Evolutionary conservation across 2,329 filamentous ascomycete genomes (phyloP), one percentile per base, ranked within the genome.

Genomic region (Trichophyton equinum): DNA sequence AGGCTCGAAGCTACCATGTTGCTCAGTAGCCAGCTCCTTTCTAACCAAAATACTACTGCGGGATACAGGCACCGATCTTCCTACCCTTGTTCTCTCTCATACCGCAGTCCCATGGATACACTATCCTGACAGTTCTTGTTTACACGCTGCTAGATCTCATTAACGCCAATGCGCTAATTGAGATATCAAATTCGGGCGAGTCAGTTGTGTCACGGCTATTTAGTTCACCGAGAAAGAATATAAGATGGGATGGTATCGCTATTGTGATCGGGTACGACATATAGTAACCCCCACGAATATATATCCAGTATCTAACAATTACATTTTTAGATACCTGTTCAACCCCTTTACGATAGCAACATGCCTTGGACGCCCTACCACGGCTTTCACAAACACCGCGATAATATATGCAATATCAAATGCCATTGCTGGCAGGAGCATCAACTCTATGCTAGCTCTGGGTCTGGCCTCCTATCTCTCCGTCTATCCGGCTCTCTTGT

Each of bases 311-410:
- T 47, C 33, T 53, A 60, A 25, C 11, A 9, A 11, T 4, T 27
- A 20, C 5, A 5, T n/a, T 8, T 58, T 11, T 47, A 94, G 89
- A 65, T 97, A 89, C 71, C 82, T 99, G 2, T 92, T 97, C 76
- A 97, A 95, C 72, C 94, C 94, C 0, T 95, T 96, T 71, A 95
- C 91, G 1, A 84, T 99, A 63, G 85, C 91, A 51, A 91, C 91
- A 18, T 97, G 92, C 72, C 81, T 99, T 62, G 92, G 88, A 27
- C 87, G 92, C 46, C 89, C 94, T 0, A 96, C 92, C 0, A 89
- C 85, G 64, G 85, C 92, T 62, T 92, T 99, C 71, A 91, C 91
- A 0, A 94, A 89, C 61, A 88, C 88, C 70, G 91, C 91, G 67
- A 88, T 96, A 66, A 83, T 97, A 33, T 84, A 89, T 65, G 88